A percentile compares a stretch with the other conserved stretches of the same genome.
These are phyloP conservation scores for Xylaria multiplex DNA, from an alignment of 2,329 filamentous ascomycete genomes.

Conservation along the genomic window DNA sequence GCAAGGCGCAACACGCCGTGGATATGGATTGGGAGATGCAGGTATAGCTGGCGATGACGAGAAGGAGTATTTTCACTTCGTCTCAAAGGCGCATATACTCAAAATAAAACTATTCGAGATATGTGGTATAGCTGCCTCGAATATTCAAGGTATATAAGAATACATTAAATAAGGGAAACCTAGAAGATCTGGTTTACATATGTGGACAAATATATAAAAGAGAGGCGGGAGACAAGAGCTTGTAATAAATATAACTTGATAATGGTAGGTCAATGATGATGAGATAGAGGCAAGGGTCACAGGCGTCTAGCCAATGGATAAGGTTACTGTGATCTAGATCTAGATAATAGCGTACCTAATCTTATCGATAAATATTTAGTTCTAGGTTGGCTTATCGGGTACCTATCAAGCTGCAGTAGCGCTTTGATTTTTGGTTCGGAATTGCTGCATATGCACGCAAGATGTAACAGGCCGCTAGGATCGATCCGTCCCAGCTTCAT, in stretches of 20 bases:
- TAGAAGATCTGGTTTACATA: not conserved
- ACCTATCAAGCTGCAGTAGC: slow-evolving; percentile 8
- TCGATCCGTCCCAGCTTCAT: no score
- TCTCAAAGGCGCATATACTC: not conserved
- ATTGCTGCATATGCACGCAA: slow-evolving; percentile 19
- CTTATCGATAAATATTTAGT: slow-evolving; percentile 25
- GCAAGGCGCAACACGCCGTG: not conserved
- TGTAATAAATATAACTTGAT: no score
- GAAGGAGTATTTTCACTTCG: not conserved
- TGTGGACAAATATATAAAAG: not conserved
- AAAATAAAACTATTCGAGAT: no score
- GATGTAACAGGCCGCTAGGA: not conserved
- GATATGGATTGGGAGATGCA: not conserved
- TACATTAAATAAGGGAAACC: not conserved
- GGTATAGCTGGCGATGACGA: not conserved
- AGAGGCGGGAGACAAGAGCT: not conserved
- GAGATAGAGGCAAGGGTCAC: no score
- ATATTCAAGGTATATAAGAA: slow-evolving; percentile 3
- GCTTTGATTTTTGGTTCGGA: slow-evolving; percentile 2
- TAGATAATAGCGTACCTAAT: not conserved
- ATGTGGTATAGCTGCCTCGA: not conserved
- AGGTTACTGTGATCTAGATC: no score
- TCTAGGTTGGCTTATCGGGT: not conserved
- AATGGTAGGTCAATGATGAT: no score
- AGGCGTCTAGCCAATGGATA: no score